Conservation (phyloP, 2,329 filamentous ascomycete genomes). For the Stromatinia cepivora region DNA sequence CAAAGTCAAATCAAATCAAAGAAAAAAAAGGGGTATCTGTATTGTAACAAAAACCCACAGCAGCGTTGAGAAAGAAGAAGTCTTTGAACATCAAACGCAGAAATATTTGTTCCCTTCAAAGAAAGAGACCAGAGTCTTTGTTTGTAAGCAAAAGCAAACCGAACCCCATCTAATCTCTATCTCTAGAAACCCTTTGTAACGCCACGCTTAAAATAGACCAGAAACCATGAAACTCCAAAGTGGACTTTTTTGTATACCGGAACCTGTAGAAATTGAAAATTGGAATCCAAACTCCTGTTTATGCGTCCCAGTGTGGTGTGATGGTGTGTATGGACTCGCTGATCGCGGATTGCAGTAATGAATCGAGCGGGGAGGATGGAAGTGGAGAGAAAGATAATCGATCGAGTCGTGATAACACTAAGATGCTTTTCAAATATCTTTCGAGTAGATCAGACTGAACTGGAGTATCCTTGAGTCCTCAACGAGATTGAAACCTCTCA, state of each 20-base stretch:
- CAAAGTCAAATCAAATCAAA: not conserved
- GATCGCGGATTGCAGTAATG: conserved; percentile 8
- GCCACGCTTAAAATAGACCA: conserved; percentile 1
- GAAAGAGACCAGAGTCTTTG: not conserved
- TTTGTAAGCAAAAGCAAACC: not conserved
- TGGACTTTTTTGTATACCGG: conserved; percentile 23
- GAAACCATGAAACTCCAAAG: conserved; percentile 22
- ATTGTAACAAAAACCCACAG: conserved; percentile 1
- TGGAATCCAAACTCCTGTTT: not conserved
- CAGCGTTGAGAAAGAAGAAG: not conserved
- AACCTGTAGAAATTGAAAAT: not conserved
- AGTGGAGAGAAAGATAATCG: not conserved
- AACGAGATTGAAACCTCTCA: not conserved
- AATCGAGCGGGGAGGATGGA: not conserved
- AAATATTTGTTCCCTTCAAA: not conserved
- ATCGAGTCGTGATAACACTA: not conserved
- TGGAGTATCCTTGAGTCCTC: not conserved
- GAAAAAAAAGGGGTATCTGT: not conserved
- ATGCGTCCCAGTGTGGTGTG: not conserved
- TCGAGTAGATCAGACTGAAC: not conserved
- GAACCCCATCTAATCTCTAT: not conserved
- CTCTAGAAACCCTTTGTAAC: not conserved
- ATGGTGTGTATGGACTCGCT: not conserved
- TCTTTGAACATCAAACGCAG: not conserved
- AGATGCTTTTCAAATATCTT: not conserved